These are phyloP conservation scores for Mariannaea sp. DNA, from an alignment of 2,329 filamentous ascomycete species.

Conservation along the genomic window DNA sequence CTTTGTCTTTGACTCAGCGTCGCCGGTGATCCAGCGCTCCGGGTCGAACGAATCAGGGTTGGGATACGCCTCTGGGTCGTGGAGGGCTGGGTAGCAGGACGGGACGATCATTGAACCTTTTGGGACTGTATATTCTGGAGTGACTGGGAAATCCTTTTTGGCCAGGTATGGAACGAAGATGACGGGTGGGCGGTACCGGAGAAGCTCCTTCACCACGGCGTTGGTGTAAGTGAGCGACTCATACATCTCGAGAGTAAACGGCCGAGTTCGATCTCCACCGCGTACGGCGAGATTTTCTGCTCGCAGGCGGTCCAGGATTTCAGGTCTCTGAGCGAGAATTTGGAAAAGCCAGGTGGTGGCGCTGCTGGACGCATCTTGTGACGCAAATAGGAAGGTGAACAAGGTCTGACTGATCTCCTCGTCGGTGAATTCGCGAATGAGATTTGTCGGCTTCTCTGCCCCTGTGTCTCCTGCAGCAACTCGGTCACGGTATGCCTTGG, in stretches of 20 bases:
- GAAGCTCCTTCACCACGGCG: conserved; percentile 58
- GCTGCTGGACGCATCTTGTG: conserved; percentile 58
- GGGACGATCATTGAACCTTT: conserved; percentile 56
- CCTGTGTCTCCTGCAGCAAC: conserved; percentile 60
- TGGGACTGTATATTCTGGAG: conserved; percentile 52
- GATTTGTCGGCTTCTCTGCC: conserved; percentile 50
- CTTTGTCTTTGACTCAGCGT: conserved; percentile 55
- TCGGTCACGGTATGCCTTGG: conserved; percentile 66
- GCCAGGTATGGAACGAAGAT: conserved; percentile 60
- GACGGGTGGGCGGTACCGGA: conserved; percentile 57
- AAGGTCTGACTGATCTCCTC: conserved; percentile 55
- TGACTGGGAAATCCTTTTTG: conserved; percentile 53
- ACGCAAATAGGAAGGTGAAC: conserved; percentile 59
- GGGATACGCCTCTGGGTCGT: conserved; percentile 54
- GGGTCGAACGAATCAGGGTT: conserved; percentile 54
- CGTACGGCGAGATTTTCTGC: conserved; percentile 53
- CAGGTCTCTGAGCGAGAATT: conserved; percentile 54
- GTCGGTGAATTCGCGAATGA: conserved; percentile 56
- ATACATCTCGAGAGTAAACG: conserved; percentile 52
- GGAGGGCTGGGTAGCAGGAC: conserved; percentile 56
- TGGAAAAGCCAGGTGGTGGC: conserved; percentile 60
- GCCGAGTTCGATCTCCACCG: conserved; percentile 46
- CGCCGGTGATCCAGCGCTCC: conserved; percentile 57
- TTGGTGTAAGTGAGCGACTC: conserved; percentile 57
- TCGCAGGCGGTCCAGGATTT: conserved; percentile 51